Percentiles rank a stretch among this genome's conserved stretches.
These are phyloP conservation scores for Ascochyta clinopodiicola DNA, from an alignment of 2,329 filamentous ascomycete genomes.

Conservation along the genomic window DNA sequence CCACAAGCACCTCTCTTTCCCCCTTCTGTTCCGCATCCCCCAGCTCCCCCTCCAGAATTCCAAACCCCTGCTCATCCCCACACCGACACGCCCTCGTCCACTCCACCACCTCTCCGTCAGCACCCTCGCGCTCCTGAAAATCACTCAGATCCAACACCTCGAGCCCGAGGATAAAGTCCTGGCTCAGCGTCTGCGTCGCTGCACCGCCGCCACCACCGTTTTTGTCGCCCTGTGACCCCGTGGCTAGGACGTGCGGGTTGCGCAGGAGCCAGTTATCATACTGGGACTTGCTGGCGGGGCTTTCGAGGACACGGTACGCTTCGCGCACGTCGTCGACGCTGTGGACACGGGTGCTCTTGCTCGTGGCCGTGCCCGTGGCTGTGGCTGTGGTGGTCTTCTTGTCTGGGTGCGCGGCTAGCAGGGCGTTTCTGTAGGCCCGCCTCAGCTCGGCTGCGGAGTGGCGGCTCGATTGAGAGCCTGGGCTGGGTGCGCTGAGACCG, in stretches of 20 bases:
- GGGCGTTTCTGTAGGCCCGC: slow-evolving; percentile 62
- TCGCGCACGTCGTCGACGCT: slow-evolving; percentile 64
- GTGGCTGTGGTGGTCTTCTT: slow-evolving; percentile 44
- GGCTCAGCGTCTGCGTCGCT: slow-evolving; percentile 4
- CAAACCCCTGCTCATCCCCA: slow-evolving; percentile 63
- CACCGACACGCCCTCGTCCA: slow-evolving; percentile 66
- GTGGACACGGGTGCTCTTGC: slow-evolving; percentile 39
- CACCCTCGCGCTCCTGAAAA: slow-evolving; percentile 24
- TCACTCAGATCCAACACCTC: slow-evolving; percentile 67
- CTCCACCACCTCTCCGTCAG: slow-evolving; percentile 16
- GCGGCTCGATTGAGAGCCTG: not conserved
- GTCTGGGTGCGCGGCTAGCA: slow-evolving; percentile 66
- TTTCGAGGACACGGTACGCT: slow-evolving; percentile 63
- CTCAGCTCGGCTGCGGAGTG: slow-evolving; percentile 18
- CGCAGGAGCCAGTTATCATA: slow-evolving; percentile 43
- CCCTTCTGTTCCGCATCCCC: slow-evolving; percentile 58
- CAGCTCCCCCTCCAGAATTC: slow-evolving; percentile 62
- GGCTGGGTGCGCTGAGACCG: slow-evolving; percentile 22
- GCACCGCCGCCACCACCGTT: not conserved
- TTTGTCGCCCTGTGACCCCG: not conserved
- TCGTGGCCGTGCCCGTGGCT: not conserved
- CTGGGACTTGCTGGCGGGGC: slow-evolving; percentile 52
- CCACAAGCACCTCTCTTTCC: slow-evolving; percentile 64
- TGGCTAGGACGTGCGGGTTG: slow-evolving; percentile 9
- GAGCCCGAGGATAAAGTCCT: slow-evolving; percentile 55